Conservation (phyloP, 331 rosid species). For the Rosa hybrid region DNA sequence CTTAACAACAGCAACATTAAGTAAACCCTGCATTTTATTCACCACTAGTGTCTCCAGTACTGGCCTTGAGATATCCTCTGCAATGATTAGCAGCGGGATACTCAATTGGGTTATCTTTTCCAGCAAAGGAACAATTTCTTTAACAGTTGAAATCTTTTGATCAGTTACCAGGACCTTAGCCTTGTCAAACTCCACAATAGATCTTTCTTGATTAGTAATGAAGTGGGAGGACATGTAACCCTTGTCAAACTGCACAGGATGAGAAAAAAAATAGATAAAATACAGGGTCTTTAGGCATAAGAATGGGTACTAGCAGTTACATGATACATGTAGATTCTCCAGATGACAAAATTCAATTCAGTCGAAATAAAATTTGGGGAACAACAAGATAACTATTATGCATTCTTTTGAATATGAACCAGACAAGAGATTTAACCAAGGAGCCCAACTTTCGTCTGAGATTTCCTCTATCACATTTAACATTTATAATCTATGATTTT, state of each 20-base stretch:
- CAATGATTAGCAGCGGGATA: slow-evolving; percentile 84
- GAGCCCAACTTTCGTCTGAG: neutral
- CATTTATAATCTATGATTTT: neutral
- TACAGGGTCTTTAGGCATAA: neutral
- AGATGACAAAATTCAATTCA: slow-evolving; percentile 5
- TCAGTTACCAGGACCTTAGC: slow-evolving; percentile 92
- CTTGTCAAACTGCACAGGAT: slow-evolving; percentile 71
- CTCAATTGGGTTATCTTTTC: slow-evolving; percentile 89
- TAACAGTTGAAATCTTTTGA: slow-evolving; percentile 73
- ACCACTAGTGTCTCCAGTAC: slow-evolving; percentile 81
- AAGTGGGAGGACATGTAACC: slow-evolving; percentile 94
- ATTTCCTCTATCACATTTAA: neutral
- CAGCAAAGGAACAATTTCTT: slow-evolving; percentile 75
- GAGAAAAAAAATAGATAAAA: slow-evolving; percentile 11
- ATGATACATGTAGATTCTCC: neutral
- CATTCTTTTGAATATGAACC: slow-evolving; percentile 14
- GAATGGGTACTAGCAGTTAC: slow-evolving; percentile 2
- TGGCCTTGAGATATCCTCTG: slow-evolving; percentile 77
- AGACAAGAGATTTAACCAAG: neutral
- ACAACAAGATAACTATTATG: neutral
- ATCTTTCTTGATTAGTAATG: slow-evolving; percentile 84
- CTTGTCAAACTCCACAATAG: slow-evolving; percentile 80
- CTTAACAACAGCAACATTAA: slow-evolving; percentile 82
- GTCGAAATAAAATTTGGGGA: neutral
- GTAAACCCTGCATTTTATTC: slow-evolving; percentile 83